phyloP scores from a whole-genome alignment of 192 early-diverging fungal species.

The Gaertneriomyces sp. region DNA sequence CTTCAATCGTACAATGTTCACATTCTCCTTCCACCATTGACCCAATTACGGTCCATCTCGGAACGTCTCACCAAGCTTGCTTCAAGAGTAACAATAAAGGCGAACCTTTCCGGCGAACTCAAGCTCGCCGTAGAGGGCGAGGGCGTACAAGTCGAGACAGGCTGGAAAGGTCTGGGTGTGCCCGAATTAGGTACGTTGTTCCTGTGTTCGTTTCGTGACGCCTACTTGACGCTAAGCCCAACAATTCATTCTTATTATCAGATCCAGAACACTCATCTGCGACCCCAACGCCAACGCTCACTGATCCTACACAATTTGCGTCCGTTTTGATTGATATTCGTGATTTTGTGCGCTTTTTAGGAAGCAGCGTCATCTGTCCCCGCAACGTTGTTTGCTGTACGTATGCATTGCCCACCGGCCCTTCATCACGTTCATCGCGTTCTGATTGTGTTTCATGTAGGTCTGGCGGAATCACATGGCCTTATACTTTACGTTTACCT shows the following conservation, averaged over 20 bases:
- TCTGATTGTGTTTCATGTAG: neutral
- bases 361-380: conserved; percentile 73
- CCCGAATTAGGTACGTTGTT: conserved; percentile 49
- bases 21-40: conserved; percentile 74
- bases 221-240: neutral
- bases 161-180: conserved; percentile 57
- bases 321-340: conserved; percentile 64
- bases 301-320: conserved; percentile 52
- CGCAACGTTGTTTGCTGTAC: conserved; percentile 74
- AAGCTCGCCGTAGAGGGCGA: conserved; percentile 56
- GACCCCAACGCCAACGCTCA: conserved; percentile 1
- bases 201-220: neutral
- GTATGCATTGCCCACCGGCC: conserved; percentile 7
- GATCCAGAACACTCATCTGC: conserved; percentile 3
- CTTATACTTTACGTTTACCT: conserved; percentile 32
- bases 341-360: conserved; percentile 74
- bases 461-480: conserved; percentile 18
- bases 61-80: conserved; percentile 64
- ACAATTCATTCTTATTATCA: neutral
- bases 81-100: conserved; percentile 61
- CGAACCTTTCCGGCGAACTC: conserved; percentile 69
- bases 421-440: neutral
- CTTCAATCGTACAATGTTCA: conserved; percentile 60
- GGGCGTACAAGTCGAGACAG: conserved; percentile 56
- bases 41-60: conserved; percentile 58